phyloP scores from a whole-genome alignment of 768 basidiomycete genomes.

The Terana coerulea region DNA sequence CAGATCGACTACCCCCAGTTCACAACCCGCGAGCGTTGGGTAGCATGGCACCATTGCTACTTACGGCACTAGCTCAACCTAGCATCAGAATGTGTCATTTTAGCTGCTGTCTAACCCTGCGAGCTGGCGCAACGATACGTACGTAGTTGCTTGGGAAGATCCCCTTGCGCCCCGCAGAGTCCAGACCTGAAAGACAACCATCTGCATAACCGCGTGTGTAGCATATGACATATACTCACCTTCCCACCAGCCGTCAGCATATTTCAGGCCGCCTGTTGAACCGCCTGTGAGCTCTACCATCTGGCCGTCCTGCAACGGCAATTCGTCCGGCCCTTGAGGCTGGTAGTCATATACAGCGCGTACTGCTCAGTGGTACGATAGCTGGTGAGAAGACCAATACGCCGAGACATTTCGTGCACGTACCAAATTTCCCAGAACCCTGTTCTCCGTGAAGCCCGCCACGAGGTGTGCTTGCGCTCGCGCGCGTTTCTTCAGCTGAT shows the following conservation, averaged over 20 bases:
- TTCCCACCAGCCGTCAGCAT: slow-evolving; percentile 86
- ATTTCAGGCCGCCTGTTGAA: slow-evolving; percentile 56
- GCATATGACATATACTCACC: slow-evolving; percentile 39
- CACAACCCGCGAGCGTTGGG: not conserved
- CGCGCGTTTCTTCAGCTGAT: slow-evolving; percentile 19
- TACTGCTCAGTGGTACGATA: slow-evolving; percentile 54
- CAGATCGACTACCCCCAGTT: not conserved
- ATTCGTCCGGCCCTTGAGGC: slow-evolving; percentile 70
- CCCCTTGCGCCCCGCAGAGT: slow-evolving; percentile 58
- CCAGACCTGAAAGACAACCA: slow-evolving; percentile 45
- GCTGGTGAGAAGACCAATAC: not conserved
- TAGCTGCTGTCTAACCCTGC: slow-evolving; percentile 8
- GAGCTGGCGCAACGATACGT: too few species aligned
- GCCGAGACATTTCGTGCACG: slow-evolving; percentile 17
- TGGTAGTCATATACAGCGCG: slow-evolving; percentile 79
- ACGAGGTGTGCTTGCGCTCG: slow-evolving; percentile 10
- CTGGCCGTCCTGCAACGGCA: slow-evolving; percentile 58
- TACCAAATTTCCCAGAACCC: slow-evolving; percentile 50
- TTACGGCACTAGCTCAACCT: slow-evolving; percentile 45
- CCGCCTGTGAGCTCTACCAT: slow-evolving; percentile 62
- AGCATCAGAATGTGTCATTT: slow-evolving; percentile 13
- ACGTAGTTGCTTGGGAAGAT: slow-evolving; percentile 92
- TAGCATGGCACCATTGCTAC: slow-evolving; percentile 4
- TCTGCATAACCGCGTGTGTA: not conserved
- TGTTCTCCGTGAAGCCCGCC: slow-evolving; percentile 17